Base-by-base conservation (phyloP, 2,329 filamentous ascomycete species). In the Mycosphaerelloides madeirae region DNA sequence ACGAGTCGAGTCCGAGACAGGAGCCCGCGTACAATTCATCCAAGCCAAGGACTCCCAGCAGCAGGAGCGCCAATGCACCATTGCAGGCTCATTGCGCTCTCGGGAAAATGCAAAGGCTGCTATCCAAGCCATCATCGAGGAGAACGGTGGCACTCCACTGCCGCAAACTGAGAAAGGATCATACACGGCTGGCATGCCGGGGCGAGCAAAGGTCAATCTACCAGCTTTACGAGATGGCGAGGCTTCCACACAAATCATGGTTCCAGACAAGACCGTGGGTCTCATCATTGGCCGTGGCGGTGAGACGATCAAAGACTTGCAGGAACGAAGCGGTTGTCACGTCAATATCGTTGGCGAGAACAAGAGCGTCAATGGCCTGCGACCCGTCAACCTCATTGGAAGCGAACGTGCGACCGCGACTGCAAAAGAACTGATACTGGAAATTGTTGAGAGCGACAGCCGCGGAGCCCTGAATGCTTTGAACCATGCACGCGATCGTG, bases 291-390 rank as follows among this genome's bases (percentile, higher is more conserved):
- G 89, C n/a, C 85, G 89, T 55, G 87, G 87, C 31, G 89, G 89
- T 47, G 89, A 95, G 69, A 95, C 89, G 1, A 95, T 95, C 59
- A 83, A 88, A 61, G 89, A 95, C 63, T 75, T 95, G 18, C 90
- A 95, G 68, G 89, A 95, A 65, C 79, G 87, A 50, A 93, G 86
- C 58, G 87, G 86, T n/a, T 95, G 89, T 65, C 90, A 95, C 66
- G 88, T 95, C 65, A 95, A 95, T 66, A 95, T 95, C 60, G 87
- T 95, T 31, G 86, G 86, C 58, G 89, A 95, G 69, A 87, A 87
- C 55, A 94, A 95, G 75, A 95, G 87, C 62, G 79, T 95, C 55
- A 94, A 94, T 62, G 89, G 89, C 34, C 74, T 95, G 50, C 82
- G 89, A 39, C 89, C 90, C 20, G 88, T 95, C 52, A 95, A 95